phyloP scores from a whole-genome alignment of 2,329 filamentous ascomycete species.

The Arthrobotrys conoides region DNA sequence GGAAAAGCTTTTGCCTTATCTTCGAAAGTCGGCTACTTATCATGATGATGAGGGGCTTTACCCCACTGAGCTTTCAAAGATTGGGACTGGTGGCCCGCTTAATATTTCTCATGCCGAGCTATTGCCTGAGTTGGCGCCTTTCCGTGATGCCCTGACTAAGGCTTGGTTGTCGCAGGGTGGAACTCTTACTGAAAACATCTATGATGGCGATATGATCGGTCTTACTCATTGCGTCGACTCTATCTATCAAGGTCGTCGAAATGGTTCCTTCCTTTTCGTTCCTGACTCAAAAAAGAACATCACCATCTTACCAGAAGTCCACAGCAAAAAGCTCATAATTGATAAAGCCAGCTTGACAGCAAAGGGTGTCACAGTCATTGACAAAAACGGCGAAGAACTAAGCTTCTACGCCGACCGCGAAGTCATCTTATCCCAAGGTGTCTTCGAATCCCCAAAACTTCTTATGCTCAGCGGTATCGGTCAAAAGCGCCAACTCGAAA shows the following conservation, averaged over 20 bases:
- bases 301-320: slow-evolving; percentile 69
- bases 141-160: slow-evolving; percentile 69
- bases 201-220: slow-evolving; percentile 72
- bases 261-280: slow-evolving; percentile 71
- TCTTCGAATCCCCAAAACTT: slow-evolving; percentile 72
- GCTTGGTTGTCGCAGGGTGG: slow-evolving; percentile 73
- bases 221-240: slow-evolving; percentile 72
- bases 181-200: slow-evolving; percentile 72
- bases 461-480: slow-evolving; percentile 72
- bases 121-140: slow-evolving; percentile 57
- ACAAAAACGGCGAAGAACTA: slow-evolving; percentile 67
- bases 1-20: slow-evolving; percentile 66
- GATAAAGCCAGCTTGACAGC: slow-evolving; percentile 68
- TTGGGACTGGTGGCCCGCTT: slow-evolving; percentile 45
- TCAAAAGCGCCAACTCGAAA: slow-evolving; percentile 67
- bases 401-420: slow-evolving; percentile 70
- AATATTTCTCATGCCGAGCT: slow-evolving; percentile 66
- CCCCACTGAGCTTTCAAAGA: slow-evolving; percentile 44
- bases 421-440: slow-evolving; percentile 70
- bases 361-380: slow-evolving; percentile 70
- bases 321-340: slow-evolving; percentile 73
- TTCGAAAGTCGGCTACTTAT: slow-evolving; percentile 72
- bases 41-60: slow-evolving; percentile 69
- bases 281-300: slow-evolving; percentile 71
- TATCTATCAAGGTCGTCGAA: slow-evolving; percentile 74